A percentile compares a stretch with the other conserved stretches of the same genome.
Conservation (phyloP, 2,329 filamentous ascomycete genomes). For the Gnomoniopsis smithogilvyi region DNA sequence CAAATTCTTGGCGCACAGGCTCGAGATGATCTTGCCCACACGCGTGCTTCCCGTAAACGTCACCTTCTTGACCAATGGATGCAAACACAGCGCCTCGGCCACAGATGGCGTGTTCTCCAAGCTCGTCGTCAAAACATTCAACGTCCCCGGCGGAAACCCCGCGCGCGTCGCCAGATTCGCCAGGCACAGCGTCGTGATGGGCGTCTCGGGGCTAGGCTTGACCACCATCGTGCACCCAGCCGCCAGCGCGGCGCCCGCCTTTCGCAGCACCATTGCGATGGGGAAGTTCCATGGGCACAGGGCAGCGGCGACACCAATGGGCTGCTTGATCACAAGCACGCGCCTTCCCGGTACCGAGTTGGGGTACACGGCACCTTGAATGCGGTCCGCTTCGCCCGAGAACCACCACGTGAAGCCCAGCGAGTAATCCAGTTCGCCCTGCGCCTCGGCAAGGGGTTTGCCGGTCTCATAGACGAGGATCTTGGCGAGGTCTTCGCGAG, state of each 20-base stretch:
- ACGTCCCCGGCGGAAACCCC: slow-evolving; percentile 71
- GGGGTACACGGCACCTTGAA: slow-evolving; percentile 57
- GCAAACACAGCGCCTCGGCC: slow-evolving; percentile 43
- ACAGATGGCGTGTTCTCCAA: slow-evolving; percentile 41
- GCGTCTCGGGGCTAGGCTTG: slow-evolving; percentile 72
- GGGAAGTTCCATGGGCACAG: slow-evolving; percentile 74
- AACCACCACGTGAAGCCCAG: slow-evolving; percentile 56
- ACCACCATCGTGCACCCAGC: slow-evolving; percentile 73
- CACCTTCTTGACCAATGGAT: slow-evolving; percentile 55
- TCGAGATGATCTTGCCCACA: slow-evolving; percentile 66
- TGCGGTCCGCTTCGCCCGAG: slow-evolving; percentile 43
- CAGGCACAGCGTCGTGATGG: slow-evolving; percentile 67
- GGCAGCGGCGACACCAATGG: slow-evolving; percentile 65
- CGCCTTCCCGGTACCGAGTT: slow-evolving; percentile 60
- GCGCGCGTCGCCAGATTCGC: slow-evolving; percentile 66
- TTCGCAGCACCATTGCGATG: slow-evolving; percentile 63
- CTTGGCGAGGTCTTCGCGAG: slow-evolving; percentile 36
- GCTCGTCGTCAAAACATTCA: slow-evolving; percentile 50
- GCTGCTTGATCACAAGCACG: slow-evolving; percentile 72
- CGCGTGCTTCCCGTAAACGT: slow-evolving; percentile 74
- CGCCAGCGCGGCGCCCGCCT: slow-evolving; percentile 64
- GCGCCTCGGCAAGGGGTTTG: slow-evolving; percentile 52
- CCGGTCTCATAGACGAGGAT: slow-evolving; percentile 49
- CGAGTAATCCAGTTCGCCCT: slow-evolving; percentile 55
- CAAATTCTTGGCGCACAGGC: slow-evolving; percentile 59